A percentile compares a stretch with the other conserved stretches of the same genome.
phyloP scores from a whole-genome alignment of 306 rosid genomes.

The Rosa chinensis region DNA sequence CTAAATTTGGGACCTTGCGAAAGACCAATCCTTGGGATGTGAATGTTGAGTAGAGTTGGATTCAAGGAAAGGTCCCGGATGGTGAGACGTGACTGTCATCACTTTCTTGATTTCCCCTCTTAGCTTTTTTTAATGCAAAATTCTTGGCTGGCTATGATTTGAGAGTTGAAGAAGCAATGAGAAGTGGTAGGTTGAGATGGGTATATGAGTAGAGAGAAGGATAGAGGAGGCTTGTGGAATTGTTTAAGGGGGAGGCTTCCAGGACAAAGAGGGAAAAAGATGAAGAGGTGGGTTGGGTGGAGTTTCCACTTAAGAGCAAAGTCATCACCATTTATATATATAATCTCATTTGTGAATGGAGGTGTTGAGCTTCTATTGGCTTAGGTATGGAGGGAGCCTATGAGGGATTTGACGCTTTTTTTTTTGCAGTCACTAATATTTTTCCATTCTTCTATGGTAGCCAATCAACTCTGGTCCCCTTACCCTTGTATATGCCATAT shows the following conservation, averaged over 20 bases:
- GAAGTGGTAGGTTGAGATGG: constrained; percentile 39
- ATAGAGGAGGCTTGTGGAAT: background rate
- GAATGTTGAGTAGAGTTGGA: constrained; percentile 65
- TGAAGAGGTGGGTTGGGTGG: constrained; percentile 11
- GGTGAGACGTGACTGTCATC: constrained; percentile 71
- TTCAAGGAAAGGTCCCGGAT: constrained; percentile 67
- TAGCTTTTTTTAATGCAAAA: background rate
- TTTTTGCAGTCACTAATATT: background rate
- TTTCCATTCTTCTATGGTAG: background rate
- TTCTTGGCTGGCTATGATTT: constrained; percentile 30
- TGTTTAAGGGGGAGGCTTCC: background rate
- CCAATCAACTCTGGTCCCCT: constrained; percentile 4
- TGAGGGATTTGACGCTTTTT: background rate
- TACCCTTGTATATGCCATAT: background rate
- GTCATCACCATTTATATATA: constrained; percentile 10
- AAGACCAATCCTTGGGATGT: constrained; percentile 40
- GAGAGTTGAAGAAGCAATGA: constrained; percentile 35
- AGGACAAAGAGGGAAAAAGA: constrained; percentile 3
- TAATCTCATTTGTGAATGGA: background rate
- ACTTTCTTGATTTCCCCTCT: constrained; percentile 23
- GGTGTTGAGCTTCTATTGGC: background rate
- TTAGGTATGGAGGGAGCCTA: background rate
- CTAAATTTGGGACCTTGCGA: constrained; percentile 20
- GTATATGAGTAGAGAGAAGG: constrained; percentile 5
- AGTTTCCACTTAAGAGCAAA: background rate